These are phyloP conservation scores for Erodium trifolium DNA, from an alignment of 441 rosid genomes.

Conservation along the genomic window DNA sequence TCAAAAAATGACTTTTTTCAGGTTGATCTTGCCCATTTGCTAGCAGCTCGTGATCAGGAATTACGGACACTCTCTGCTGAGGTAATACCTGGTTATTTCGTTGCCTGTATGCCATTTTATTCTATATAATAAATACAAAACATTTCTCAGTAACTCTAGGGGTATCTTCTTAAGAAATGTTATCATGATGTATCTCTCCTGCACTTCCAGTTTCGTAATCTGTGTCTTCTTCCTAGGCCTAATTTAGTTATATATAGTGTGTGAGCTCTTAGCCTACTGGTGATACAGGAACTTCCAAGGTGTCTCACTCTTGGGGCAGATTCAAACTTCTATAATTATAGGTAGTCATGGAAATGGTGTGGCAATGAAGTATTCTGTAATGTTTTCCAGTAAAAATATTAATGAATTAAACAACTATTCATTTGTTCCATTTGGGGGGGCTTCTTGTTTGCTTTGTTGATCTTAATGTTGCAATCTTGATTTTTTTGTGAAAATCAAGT, in stretches of 20 bases:
- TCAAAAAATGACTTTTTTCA: conserved; percentile 21
- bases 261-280: too few relatives aligned
- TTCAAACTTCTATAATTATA: neutral
- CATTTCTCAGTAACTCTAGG: neutral
- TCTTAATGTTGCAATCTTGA: too few relatives aligned
- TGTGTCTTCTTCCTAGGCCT: neutral
- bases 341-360: conserved; percentile 1
- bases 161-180: neutral
- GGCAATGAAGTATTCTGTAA: neutral
- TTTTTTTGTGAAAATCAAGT: neutral
- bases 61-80: conserved; percentile 37
- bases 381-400: neutral
- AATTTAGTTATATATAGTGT: neutral
- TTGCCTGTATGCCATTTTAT: neutral
- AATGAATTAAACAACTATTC: neutral
- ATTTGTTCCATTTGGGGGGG: neutral
- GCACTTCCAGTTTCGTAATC: too few relatives aligned
- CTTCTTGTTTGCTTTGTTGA: too few relatives aligned
- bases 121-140: neutral
- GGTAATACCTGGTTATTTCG: neutral
- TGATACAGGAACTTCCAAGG: neutral
- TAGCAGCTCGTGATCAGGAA: conserved; percentile 95
- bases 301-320: neutral
- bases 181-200: neutral
- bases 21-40: conserved; percentile 94